Evolutionary conservation across 306 rosid species (phyloP).

Genomic region (Chamaecrista fasciculata): DNA sequence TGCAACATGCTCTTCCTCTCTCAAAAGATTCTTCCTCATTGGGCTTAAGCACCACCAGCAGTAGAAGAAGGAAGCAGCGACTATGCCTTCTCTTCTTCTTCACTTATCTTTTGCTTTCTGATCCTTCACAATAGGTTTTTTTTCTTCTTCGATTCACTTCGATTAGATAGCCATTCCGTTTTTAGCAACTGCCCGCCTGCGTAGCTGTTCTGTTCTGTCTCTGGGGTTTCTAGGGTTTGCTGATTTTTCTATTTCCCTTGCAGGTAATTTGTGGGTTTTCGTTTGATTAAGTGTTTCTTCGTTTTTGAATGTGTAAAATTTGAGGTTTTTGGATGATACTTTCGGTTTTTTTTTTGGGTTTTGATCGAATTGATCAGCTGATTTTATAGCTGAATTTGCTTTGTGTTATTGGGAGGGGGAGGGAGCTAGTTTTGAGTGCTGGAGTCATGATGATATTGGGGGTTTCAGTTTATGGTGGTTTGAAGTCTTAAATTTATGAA

Average conservation of each 20-base stretch:
- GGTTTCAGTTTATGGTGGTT: slow-evolving; percentile 23
- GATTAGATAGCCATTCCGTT: slow-evolving; percentile 26
- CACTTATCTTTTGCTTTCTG: slow-evolving; percentile 20
- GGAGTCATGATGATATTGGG: slow-evolving; percentile 29
- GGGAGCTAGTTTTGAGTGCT: slow-evolving; percentile 13
- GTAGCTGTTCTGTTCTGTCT: not conserved
- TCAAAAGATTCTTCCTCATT: slow-evolving; percentile 44
- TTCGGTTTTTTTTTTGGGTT: slow-evolving; percentile 22
- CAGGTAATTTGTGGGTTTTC: slow-evolving; percentile 38
- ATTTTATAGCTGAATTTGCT: slow-evolving; percentile 12
- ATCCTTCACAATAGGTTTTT: slow-evolving; percentile 10
- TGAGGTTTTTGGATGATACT: not conserved
- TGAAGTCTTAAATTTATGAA: slow-evolving; percentile 15
- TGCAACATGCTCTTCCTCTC: slow-evolving; percentile 34
- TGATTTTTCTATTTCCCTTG: slow-evolving; percentile 15
- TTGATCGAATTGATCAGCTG: slow-evolving; percentile 25
- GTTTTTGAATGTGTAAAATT: slow-evolving; percentile 3
- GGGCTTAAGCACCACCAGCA: slow-evolving; percentile 6
- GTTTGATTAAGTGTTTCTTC: slow-evolving; percentile 11
- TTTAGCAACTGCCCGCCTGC: not conserved
- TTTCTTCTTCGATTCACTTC: slow-evolving; percentile 18
- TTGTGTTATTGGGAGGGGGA: not conserved
- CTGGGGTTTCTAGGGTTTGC: slow-evolving; percentile 42
- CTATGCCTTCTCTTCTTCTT: slow-evolving; percentile 6
- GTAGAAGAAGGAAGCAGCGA: not conserved